Percentiles rank a stretch among this genome's conserved stretches.
Evolutionary conservation across 225 moss, liverwort and hornwort species (phyloP).

Genomic region (Polytrichum commune): DNA sequence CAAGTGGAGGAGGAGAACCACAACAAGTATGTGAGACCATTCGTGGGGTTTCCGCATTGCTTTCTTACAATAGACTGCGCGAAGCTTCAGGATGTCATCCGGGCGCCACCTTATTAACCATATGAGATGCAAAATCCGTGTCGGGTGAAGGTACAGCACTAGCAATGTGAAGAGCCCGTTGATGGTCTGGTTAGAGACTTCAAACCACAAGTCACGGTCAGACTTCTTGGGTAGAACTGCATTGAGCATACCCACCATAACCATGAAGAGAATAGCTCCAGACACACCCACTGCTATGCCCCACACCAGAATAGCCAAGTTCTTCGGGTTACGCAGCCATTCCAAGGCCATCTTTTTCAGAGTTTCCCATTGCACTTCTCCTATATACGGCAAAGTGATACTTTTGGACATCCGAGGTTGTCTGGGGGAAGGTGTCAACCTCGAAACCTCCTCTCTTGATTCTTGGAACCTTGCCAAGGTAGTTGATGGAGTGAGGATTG

Average conservation of each 20-base stretch:
- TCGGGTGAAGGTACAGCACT: slow-evolving; percentile 79
- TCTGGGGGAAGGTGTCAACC: slow-evolving; percentile 60
- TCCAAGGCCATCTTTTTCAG: slow-evolving; percentile 28
- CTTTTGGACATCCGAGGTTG: slow-evolving; percentile 34
- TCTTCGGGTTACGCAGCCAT: slow-evolving; percentile 89
- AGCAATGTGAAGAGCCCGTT: slow-evolving; percentile 91
- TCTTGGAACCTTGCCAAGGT: slow-evolving; percentile 52
- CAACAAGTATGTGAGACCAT: slow-evolving; percentile 82
- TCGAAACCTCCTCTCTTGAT: slow-evolving; percentile 66
- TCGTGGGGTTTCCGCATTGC: slow-evolving; percentile 87
- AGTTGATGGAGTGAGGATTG: slow-evolving; percentile 60
- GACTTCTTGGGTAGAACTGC: slow-evolving; percentile 51
- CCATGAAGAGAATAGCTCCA: slow-evolving; percentile 97
- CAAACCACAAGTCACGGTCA: slow-evolving; percentile 72
- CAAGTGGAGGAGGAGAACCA: slow-evolving; percentile 72
- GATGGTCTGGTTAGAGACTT: slow-evolving; percentile 89
- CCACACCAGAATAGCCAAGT: slow-evolving; percentile 77
- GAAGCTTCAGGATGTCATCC: slow-evolving; percentile 69
- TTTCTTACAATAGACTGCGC: slow-evolving; percentile 75
- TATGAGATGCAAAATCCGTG: slow-evolving; percentile 64
- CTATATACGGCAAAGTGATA: slow-evolving; percentile 61
- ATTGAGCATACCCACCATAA: slow-evolving; percentile 93
- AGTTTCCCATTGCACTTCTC: slow-evolving; percentile 54
- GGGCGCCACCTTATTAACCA: slow-evolving; percentile 75
- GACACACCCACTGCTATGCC: slow-evolving; percentile 67